Percentiles rank a stretch among this genome's conserved stretches.
Evolutionary conservation across 805 yeast genomes (phyloP).

Genomic region (Yarrowia sp.): DNA sequence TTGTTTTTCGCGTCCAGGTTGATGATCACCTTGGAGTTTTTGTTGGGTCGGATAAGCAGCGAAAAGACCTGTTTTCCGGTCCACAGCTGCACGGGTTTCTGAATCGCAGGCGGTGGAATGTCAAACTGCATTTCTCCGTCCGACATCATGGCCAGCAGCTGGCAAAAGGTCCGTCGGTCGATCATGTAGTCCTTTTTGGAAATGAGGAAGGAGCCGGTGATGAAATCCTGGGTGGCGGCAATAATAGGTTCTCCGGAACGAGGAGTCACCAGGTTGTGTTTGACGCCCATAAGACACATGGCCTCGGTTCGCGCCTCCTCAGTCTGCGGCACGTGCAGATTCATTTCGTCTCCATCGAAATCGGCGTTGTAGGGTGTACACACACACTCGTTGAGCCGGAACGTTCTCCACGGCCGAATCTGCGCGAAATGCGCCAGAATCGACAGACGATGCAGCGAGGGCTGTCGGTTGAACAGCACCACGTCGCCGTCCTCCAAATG

Average conservation of each 20-base stretch:
- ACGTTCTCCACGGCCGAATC: conserved; percentile 96
- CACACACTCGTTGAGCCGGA: conserved; percentile 95
- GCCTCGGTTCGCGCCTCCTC: conserved; percentile 99
- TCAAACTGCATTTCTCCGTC: conserved; percentile 87
- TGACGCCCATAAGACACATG: conserved; percentile 97
- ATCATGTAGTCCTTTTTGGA: conserved; percentile 91
- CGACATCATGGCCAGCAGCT: conserved; percentile 89
- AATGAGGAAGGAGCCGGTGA: conserved; percentile 90
- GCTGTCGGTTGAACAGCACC: conserved; percentile 95
- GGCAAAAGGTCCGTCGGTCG: conserved; percentile 80
- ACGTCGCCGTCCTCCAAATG: conserved; percentile 97
- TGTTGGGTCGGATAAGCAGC: conserved; percentile 79
- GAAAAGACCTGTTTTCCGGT: conserved; percentile 96
- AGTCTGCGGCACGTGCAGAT: conserved; percentile 96
- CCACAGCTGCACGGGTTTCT: conserved; percentile 89
- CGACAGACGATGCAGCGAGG: conserved; percentile 91
- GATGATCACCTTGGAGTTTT: conserved; percentile 69
- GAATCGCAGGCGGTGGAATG: conserved; percentile 89
- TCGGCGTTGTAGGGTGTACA: conserved; percentile 99
- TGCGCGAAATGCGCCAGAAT: conserved; percentile 94
- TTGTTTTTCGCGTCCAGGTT: conserved; percentile 94
- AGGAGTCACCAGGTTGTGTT: conserved; percentile 90
- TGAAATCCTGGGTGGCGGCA: conserved; percentile 99
- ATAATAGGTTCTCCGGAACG: conserved; percentile 98
- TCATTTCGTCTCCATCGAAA: conserved; percentile 99